These are phyloP conservation scores for Haplographium delicatum DNA, from an alignment of 495 filamentous ascomycete species.

Conservation along the genomic window DNA sequence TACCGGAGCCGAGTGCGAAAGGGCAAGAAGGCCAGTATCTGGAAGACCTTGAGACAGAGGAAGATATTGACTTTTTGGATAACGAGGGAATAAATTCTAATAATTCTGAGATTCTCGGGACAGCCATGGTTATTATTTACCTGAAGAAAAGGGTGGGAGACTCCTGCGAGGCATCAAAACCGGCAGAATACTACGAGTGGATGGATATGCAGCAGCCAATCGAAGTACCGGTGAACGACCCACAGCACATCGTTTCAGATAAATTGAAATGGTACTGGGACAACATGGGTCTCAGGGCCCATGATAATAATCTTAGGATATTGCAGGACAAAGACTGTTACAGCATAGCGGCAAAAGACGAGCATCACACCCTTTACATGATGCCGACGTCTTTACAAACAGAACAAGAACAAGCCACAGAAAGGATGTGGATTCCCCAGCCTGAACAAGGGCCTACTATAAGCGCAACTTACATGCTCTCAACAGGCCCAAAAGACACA, in stretches of 20 bases:
- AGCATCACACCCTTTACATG: not conserved
- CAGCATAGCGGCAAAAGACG: not conserved
- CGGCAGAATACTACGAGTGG: not conserved
- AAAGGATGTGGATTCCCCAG: not conserved
- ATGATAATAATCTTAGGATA: not conserved
- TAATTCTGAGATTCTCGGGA: slow-evolving; percentile 1
- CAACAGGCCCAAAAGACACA: too few relatives aligned
- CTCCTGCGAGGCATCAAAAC: not conserved
- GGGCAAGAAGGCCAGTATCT: not conserved
- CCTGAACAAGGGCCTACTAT: not conserved
- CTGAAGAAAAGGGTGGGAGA: not conserved
- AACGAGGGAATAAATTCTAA: not conserved
- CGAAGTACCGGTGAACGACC: not conserved
- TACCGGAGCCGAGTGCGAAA: not conserved
- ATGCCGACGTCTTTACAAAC: not conserved
- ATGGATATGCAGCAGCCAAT: not conserved
- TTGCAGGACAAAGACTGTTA: not conserved
- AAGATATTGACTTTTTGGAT: not conserved
- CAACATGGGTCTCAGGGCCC: not conserved
- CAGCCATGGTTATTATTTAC: not conserved
- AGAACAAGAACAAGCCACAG: not conserved
- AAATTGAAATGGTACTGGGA: not conserved
- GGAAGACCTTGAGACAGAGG: not conserved
- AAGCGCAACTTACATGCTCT: too few relatives aligned
- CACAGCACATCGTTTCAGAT: not conserved